A percentile compares a stretch with the other conserved stretches of the same genome.
phyloP scores from a whole-genome alignment of 805 yeast genomes.

The Lipomyces japonicus region DNA sequence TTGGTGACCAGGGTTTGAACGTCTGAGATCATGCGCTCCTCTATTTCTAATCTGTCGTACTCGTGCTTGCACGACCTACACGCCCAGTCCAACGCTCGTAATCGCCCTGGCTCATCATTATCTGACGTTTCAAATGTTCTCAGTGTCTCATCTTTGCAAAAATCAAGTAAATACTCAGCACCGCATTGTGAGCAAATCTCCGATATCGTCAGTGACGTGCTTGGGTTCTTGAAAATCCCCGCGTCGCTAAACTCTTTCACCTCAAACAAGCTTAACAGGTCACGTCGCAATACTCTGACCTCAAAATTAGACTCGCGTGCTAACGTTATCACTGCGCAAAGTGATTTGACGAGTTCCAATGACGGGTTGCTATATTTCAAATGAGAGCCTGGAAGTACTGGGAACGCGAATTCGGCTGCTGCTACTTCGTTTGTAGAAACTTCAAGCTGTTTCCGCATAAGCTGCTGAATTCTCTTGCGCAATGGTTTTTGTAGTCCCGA shows the following conservation, averaged over 20 bases:
- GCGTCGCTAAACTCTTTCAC: slow-evolving; percentile 79
- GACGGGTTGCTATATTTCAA: slow-evolving; percentile 61
- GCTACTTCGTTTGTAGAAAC: slow-evolving; percentile 59
- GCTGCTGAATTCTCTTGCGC: slow-evolving; percentile 58
- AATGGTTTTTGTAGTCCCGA: slow-evolving; percentile 35
- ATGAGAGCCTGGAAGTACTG: slow-evolving; percentile 71
- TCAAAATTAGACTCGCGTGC: slow-evolving; percentile 65
- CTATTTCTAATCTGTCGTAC: slow-evolving; percentile 65
- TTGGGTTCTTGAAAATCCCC: slow-evolving; percentile 70
- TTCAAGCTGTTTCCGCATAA: slow-evolving; percentile 68
- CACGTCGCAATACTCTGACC: slow-evolving; percentile 68
- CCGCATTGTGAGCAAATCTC: slow-evolving; percentile 81
- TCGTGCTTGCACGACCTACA: slow-evolving; percentile 65
- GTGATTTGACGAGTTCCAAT: slow-evolving; percentile 69
- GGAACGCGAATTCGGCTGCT: slow-evolving; percentile 64
- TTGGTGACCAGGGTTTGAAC: slow-evolving; percentile 52
- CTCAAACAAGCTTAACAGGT: slow-evolving; percentile 67
- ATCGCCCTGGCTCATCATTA: not conserved
- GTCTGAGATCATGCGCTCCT: slow-evolving; percentile 72
- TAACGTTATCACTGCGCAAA: slow-evolving; percentile 68
- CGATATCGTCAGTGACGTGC: slow-evolving; percentile 61
- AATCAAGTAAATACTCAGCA: slow-evolving; percentile 68
- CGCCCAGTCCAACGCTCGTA: slow-evolving; percentile 44
- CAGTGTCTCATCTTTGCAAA: slow-evolving; percentile 63
- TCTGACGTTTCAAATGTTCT: slow-evolving; percentile 17